Evolutionary conservation across 352 stramenopile species (phyloP).

Genomic region (Pythium folliculosum): DNA sequence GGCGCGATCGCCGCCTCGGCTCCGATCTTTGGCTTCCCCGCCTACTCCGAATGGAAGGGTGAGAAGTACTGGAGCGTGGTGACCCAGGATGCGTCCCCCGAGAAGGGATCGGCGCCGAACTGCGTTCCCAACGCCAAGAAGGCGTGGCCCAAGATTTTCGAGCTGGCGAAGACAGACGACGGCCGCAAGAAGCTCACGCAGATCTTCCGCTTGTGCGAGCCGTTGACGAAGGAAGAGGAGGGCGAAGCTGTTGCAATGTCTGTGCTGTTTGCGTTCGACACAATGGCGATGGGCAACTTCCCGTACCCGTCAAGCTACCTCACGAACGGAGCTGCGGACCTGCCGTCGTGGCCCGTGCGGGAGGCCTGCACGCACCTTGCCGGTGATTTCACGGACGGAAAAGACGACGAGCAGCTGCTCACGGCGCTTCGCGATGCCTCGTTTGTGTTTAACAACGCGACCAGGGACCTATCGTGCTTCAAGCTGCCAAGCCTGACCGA

Average conservation of each 20-base stretch:
- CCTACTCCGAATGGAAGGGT: constrained; percentile 59
- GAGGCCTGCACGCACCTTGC: constrained; percentile 81
- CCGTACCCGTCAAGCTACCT: constrained; percentile 95
- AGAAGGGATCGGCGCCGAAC: constrained; percentile 64
- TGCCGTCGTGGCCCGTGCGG: constrained; percentile 94
- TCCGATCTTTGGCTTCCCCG: constrained; percentile 90
- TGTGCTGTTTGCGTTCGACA: constrained; percentile 89
- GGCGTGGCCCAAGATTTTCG: constrained; percentile 79
- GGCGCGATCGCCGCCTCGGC: constrained; percentile 94
- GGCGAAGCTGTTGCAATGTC: constrained; percentile 71
- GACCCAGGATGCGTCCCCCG: constrained; percentile 68
- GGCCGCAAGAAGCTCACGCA: constrained; percentile 55
- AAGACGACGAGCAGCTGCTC: constrained; percentile 43
- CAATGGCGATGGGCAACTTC: constrained; percentile 95
- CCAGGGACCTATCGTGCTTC: constrained; percentile 66
- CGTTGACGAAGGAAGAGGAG: constrained; percentile 45
- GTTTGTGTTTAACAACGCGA: constrained; percentile 91
- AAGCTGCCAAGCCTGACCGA: constrained; percentile 68
- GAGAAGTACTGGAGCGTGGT: constrained; percentile 87
- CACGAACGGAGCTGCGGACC: constrained; percentile 57
- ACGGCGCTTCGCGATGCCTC: constrained; percentile 60
- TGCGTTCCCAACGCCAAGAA: constrained; percentile 86
- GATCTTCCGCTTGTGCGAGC: constrained; percentile 72
- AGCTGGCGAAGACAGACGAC: constrained; percentile 55
- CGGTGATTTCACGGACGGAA: constrained; percentile 38